Evolutionary conservation across 192 early-diverging fungal species (phyloP).

Genomic region (Umbelopsis ramanniana): DNA sequence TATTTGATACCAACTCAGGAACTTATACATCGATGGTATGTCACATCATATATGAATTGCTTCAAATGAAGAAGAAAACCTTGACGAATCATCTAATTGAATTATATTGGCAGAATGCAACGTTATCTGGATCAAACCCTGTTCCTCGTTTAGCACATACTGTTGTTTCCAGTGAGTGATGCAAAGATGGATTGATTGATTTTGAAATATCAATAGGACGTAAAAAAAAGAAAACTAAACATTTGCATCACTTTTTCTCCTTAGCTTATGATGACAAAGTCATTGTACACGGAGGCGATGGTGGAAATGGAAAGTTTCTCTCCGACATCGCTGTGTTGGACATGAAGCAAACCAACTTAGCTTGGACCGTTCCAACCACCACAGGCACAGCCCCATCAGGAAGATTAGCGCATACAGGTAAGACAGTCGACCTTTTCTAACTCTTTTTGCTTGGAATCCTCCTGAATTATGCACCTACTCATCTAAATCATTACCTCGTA

Average conservation of each 20-base stretch:
- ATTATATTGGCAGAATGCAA: neutral
- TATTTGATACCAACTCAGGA: conserved; percentile 20
- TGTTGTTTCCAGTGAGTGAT: conserved; percentile 11
- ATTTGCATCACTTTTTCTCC: no score
- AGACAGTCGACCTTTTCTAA: neutral
- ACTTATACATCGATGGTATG: neutral
- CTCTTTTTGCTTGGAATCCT: no score
- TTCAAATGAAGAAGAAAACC: neutral
- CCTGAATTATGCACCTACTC: neutral
- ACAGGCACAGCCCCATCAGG: neutral
- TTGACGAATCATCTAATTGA: neutral
- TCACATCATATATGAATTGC: neutral
- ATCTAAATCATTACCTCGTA: neutral
- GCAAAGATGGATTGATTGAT: neutral
- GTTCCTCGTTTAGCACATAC: conserved; percentile 14
- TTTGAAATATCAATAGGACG: no score
- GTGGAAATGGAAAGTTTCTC: conserved; percentile 4
- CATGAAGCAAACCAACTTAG: conserved; percentile 4
- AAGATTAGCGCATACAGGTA: conserved; percentile 15
- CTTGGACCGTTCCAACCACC: conserved; percentile 22
- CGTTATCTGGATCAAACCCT: neutral
- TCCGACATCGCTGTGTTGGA: conserved; percentile 16
- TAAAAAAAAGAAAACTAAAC: neutral
- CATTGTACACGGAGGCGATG: conserved; percentile 18
- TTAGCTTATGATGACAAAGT: conserved; percentile 18